A percentile compares a stretch with the other conserved stretches of the same genome.
phyloP scores from a whole-genome alignment of 768 basidiomycete species.

The Crassisporium funariophilum region DNA sequence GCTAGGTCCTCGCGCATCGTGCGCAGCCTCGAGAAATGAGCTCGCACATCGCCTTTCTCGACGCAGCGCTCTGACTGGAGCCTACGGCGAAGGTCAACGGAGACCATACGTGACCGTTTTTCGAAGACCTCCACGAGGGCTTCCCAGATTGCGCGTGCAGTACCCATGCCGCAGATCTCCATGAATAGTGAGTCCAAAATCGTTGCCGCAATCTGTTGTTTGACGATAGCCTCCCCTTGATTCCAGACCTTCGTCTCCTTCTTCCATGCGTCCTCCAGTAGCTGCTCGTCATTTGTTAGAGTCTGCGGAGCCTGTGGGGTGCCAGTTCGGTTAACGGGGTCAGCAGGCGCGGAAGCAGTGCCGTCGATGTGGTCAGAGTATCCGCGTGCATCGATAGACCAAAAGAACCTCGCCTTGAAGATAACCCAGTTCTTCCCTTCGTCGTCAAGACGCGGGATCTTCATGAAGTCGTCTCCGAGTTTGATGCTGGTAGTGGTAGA shows the following conservation, averaged over 20 bases:
- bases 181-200: neutral
- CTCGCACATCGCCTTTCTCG: conserved; percentile 17
- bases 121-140: conserved; percentile 8
- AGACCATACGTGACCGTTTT: conserved; percentile 13
- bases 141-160: conserved; percentile 15
- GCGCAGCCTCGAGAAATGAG: conserved; percentile 18
- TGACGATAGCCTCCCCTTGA: neutral
- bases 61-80: conserved; percentile 13
- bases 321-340: too few relatives aligned
- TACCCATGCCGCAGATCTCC: conserved; percentile 11
- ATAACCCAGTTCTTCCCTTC: neutral
- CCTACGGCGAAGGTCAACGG: conserved; percentile 11
- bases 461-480: neutral
- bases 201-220: neutral
- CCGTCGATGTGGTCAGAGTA: neutral
- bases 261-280: too few relatives aligned
- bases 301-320: too few relatives aligned
- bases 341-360: neutral
- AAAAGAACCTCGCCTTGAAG: neutral
- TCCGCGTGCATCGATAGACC: neutral
- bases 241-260: neutral
- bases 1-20: conserved; percentile 15
- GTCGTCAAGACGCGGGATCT: neutral
- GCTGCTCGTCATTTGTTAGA: too few relatives aligned
- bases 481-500: neutral